Percentiles rank a stretch among this genome's conserved stretches.
Conservation (phyloP, 2,329 filamentous ascomycete genomes). For the Xylaria sp. region DNA sequence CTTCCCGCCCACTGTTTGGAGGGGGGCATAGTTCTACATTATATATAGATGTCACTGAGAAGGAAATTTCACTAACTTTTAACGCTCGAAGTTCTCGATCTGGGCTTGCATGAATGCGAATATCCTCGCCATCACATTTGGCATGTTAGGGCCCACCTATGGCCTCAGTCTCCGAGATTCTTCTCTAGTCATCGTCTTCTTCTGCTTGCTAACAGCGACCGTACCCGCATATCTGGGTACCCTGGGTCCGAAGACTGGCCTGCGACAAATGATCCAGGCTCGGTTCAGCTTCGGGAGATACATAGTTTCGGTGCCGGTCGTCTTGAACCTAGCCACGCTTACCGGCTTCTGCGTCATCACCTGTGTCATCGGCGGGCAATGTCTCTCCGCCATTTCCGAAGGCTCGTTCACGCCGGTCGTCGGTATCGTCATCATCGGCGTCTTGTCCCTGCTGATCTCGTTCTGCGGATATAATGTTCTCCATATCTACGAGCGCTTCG, state of each 20-base stretch:
- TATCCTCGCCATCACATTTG: slow-evolving; percentile 65
- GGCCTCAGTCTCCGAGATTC: slow-evolving; percentile 66
- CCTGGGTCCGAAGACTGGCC: slow-evolving; percentile 68
- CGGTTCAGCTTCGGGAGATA: slow-evolving; percentile 69
- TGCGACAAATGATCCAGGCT: slow-evolving; percentile 74
- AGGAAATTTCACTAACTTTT: slow-evolving; percentile 9
- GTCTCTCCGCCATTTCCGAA: slow-evolving; percentile 62
- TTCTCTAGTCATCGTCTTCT: slow-evolving; percentile 70
- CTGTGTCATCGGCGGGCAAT: slow-evolving; percentile 68
- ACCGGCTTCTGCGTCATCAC: slow-evolving; percentile 71
- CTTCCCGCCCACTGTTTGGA: neutral
- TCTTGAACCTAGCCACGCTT: slow-evolving; percentile 70
- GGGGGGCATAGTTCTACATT: too few species aligned
- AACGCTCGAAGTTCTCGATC: slow-evolving; percentile 28
- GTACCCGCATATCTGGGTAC: slow-evolving; percentile 67
- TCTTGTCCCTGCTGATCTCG: slow-evolving; percentile 67
- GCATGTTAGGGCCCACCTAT: slow-evolving; percentile 67
- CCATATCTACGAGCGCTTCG: slow-evolving; percentile 67
- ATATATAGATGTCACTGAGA: neutral
- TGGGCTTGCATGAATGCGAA: slow-evolving; percentile 29
- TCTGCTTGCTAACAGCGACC: slow-evolving; percentile 64
- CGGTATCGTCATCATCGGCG: slow-evolving; percentile 70
- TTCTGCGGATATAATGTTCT: slow-evolving; percentile 68
- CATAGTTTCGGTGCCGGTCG: slow-evolving; percentile 65
- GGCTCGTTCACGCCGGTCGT: slow-evolving; percentile 61